These are phyloP conservation scores for Sphaceloma murrayae DNA, from an alignment of 2,329 filamentous ascomycete species.

Conservation along the genomic window DNA sequence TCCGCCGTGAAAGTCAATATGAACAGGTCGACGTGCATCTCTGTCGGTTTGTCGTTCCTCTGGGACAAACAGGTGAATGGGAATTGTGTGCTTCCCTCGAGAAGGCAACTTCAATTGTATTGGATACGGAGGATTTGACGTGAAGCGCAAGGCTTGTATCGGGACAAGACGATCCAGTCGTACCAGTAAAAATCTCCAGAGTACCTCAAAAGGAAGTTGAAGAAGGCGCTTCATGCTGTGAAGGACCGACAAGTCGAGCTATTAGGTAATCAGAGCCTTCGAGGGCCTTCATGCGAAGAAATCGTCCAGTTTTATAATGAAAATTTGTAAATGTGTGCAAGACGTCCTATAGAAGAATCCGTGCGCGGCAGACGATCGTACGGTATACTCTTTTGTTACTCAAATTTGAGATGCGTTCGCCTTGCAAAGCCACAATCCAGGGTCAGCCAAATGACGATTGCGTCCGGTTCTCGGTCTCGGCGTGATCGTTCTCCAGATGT, in stretches of 20 bases:
- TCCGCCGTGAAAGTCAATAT: conserved; percentile 37
- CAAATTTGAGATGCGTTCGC: neutral
- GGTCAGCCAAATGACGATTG: conserved; percentile 8
- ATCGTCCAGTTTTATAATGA: too few relatives aligned
- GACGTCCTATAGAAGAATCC: too few relatives aligned
- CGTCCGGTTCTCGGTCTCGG: neutral
- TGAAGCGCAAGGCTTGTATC: conserved; percentile 4
- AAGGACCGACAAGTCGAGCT: too few relatives aligned
- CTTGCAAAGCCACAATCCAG: neutral
- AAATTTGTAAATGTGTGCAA: too few relatives aligned
- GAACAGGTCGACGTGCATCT: conserved; percentile 27
- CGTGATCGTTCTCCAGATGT: too few relatives aligned
- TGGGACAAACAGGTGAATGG: conserved; percentile 36
- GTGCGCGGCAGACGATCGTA: too few relatives aligned
- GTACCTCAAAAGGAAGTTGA: conserved; percentile 15
- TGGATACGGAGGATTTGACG: conserved; percentile 28
- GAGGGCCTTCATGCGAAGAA: too few relatives aligned
- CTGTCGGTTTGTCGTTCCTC: conserved; percentile 23
- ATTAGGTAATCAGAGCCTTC: too few relatives aligned
- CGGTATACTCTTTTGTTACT: too few relatives aligned
- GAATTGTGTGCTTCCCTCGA: conserved; percentile 31
- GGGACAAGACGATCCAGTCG: conserved; percentile 11
- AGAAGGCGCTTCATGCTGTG: neutral
- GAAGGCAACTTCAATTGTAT: conserved; percentile 34
- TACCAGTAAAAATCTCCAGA: conserved; percentile 13